Base-by-base conservation (phyloP, 306 rosid species). In the Vachellia pachyceras region DNA sequence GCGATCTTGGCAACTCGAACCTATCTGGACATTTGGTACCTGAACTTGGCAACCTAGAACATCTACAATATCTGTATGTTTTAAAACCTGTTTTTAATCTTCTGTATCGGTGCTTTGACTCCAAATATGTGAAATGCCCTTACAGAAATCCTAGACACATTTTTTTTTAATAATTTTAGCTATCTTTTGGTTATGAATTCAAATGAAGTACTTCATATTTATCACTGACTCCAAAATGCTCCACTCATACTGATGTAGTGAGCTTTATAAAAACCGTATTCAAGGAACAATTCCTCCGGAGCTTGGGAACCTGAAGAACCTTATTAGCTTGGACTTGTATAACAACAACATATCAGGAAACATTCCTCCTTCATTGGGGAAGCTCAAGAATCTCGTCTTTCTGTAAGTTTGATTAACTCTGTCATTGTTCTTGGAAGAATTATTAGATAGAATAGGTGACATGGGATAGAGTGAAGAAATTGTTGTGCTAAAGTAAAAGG, bases 1-100 rank as follows among this genome's bases (percentile, higher is more conserved):
- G 98, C 86, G 97, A 94, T 76, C 92, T 94, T 71, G 98, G 98
- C 39, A 94, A 91, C 83, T 92, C 97, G 52, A 94, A 94, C 82
- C 88, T 94, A 67, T 90, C 94, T 75, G 98, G 98, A 81, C 94
- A 92, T 88, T 86, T 94, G 88, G 95, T 94, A 74, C 90, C 95
- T 72, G 97, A 92, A 74, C 91, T 94, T 11, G 97, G 94, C 82
- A 90, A 85, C 86, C 95, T 94, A 4, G 92, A 91, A 87, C 88
- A 88, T 85, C 87, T 94, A 58, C 98, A 94, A 58, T 94, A 92
- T 82, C 87, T 94, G 98, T 94, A 92, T 69, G 92, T 80, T 72
- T 46, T 80, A 42, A 75, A 58, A 69, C 64, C 44, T 40, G 40
- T 41, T 49, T 67, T 69, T 58, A 20, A 20, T 72, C 20, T 65